These are phyloP conservation scores for Pueraria montana DNA, from an alignment of 306 rosid species.

Conservation along the genomic window DNA sequence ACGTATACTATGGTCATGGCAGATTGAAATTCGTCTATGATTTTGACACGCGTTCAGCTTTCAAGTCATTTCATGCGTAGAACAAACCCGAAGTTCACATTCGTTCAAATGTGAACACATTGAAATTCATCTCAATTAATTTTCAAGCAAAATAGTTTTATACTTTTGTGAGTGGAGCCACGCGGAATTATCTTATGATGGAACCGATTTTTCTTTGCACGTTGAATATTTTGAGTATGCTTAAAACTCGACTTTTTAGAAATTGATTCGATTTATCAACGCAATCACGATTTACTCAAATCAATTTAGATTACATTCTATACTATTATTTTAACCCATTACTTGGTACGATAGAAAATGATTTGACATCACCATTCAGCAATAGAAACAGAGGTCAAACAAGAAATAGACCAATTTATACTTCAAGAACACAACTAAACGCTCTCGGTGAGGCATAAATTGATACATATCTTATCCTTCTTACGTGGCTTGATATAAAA, in stretches of 20 bases:
- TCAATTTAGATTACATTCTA: background rate
- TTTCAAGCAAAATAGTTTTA: background rate
- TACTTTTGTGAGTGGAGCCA: background rate
- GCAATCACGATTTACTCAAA: background rate
- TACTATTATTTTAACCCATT: background rate
- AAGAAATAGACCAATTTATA: background rate
- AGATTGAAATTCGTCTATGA: constrained; percentile 28
- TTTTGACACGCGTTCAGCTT: background rate
- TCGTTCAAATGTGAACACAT: constrained; percentile 31
- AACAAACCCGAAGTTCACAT: background rate
- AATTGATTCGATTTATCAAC: background rate
- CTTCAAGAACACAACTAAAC: background rate
- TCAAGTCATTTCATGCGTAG: background rate
- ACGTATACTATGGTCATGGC: constrained; percentile 4
- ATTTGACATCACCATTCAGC: constrained; percentile 14
- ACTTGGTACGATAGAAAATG: background rate
- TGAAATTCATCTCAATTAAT: constrained; percentile 7
- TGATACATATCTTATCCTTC: constrained; percentile 30
- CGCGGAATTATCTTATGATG: background rate
- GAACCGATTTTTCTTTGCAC: constrained; percentile 8
- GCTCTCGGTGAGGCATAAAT: background rate
- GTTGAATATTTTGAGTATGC: background rate
- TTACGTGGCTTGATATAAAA: constrained; percentile 4
- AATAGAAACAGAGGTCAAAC: background rate
- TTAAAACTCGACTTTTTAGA: background rate